A percentile compares a stretch with the other conserved stretches of the same genome.
Conservation (phyloP, 2,329 filamentous ascomycete species). For the Colletotrichum sidae region DNA sequence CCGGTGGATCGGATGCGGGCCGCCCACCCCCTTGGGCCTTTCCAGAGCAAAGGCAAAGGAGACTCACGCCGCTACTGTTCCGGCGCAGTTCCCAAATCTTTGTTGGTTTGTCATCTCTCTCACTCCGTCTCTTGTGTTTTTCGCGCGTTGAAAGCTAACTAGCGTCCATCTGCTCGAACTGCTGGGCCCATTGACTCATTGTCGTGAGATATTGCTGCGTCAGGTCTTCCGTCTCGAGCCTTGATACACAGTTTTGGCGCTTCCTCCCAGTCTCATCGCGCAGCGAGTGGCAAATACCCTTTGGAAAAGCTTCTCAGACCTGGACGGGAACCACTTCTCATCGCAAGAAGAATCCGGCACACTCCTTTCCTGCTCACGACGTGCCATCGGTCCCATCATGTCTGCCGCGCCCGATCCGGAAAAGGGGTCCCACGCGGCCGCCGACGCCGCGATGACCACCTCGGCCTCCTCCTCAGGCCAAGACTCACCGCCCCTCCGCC, state of each 20-base stretch:
- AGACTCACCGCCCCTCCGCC: slow-evolving; percentile 29
- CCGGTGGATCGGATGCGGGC: slow-evolving; percentile 34
- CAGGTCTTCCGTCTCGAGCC: slow-evolving; percentile 17
- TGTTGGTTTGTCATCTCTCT: slow-evolving; percentile 11
- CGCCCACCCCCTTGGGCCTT: slow-evolving; percentile 1
- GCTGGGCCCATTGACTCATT: neutral
- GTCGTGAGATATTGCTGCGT: slow-evolving; percentile 15
- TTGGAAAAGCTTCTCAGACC: neutral
- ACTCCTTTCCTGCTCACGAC: neutral
- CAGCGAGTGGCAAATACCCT: no score
- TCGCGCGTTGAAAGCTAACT: neutral
- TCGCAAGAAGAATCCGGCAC: no score
- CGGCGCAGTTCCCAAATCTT: slow-evolving; percentile 14
- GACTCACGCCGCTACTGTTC: slow-evolving; percentile 1
- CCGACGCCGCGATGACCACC: slow-evolving; percentile 24
- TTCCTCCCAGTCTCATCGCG: slow-evolving; percentile 1
- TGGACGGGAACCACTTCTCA: neutral
- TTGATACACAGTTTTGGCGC: neutral
- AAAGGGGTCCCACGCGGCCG: slow-evolving; percentile 27
- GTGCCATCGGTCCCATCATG: slow-evolving; percentile 22
- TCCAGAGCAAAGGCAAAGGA: no score
- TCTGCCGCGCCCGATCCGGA: slow-evolving; percentile 23
- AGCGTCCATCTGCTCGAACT: neutral
- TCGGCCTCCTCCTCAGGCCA: slow-evolving; percentile 23
- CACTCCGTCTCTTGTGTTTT: neutral